Conservation (phyloP, 2,329 filamentous ascomycete species). For the Emericellopsis cladophorae region DNA sequence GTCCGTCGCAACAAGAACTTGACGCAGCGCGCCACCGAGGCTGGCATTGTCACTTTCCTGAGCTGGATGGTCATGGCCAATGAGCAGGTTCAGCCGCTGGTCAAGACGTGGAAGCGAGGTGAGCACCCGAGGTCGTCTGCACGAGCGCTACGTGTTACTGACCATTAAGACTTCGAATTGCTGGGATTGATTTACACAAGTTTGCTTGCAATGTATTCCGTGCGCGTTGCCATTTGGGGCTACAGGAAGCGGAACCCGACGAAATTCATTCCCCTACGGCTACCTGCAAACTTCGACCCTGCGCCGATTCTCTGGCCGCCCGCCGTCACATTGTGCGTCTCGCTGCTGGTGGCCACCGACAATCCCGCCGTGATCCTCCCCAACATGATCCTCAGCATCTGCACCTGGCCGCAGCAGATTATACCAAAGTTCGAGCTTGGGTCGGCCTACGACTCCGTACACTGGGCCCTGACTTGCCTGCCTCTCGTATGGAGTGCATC, state of each 20-base stretch:
- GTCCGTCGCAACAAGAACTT: slow-evolving; percentile 35
- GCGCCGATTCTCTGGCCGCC: slow-evolving; percentile 83
- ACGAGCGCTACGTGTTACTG: background rate
- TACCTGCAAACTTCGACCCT: slow-evolving; percentile 77
- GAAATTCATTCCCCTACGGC: slow-evolving; percentile 26
- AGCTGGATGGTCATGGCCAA: slow-evolving; percentile 35
- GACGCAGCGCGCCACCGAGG: slow-evolving; percentile 38
- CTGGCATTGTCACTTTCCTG: slow-evolving; percentile 35
- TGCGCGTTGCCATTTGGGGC: slow-evolving; percentile 41
- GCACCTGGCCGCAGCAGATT: slow-evolving; percentile 60
- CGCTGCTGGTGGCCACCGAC: slow-evolving; percentile 56
- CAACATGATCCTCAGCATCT: slow-evolving; percentile 71
- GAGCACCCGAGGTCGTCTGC: slow-evolving; percentile 3
- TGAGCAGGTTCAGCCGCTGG: slow-evolving; percentile 27
- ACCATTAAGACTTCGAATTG: slow-evolving; percentile 27
- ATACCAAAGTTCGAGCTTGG: slow-evolving; percentile 50
- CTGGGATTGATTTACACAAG: slow-evolving; percentile 20
- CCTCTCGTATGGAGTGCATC: slow-evolving; percentile 36
- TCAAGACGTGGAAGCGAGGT: slow-evolving; percentile 38
- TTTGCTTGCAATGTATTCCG: slow-evolving; percentile 42
- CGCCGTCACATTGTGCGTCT: slow-evolving; percentile 61
- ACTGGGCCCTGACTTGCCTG: slow-evolving; percentile 66
- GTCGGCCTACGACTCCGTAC: slow-evolving; percentile 50
- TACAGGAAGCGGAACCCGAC: slow-evolving; percentile 24
- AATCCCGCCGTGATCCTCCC: slow-evolving; percentile 53